Evolutionary conservation across 257 asterid genomes (phyloP), one percentile per base, ranked within the genome.

Genomic region (Linaria vulgaris): DNA sequence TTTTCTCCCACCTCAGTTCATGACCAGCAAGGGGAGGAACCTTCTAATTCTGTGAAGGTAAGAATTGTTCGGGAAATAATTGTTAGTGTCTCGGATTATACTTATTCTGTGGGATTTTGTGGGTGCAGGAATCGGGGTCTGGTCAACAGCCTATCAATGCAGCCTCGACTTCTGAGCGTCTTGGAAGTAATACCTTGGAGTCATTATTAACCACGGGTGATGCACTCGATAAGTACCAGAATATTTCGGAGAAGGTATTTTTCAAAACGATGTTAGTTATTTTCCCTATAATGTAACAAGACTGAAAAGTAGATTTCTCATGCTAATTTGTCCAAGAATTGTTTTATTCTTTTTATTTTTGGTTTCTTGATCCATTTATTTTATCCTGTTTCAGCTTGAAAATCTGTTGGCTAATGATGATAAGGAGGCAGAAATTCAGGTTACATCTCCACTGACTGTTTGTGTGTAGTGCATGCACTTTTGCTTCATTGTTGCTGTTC

Each of bases 211-310:
- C 92, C 63, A 90, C 97, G 21, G 89, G 96, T 55, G 96, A 94
- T 66, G 95, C 95, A 23, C 74, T 94, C 82, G 96, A 87, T 34
- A 84, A 87, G 78, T 94, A 90, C 80, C 95, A 85, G 79, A 63
- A 72, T 56, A 77, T 94, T 54, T 85, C 96, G 14, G 99, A 94
- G 83, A 94, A 94, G 96, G 99, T 92, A 25, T 22, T 39, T 66
- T 43, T 47, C 16, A 3, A 7, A 4, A 34, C 5, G 9, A 34
- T 17, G 8, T 59, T 59, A 10, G 24, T 23, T 43, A 45, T 64
- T 16, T 41, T 61, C 54, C 64, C 46, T 45, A 47, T 50, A n/a
- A 44, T 49, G 21, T 49, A 44, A 14, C 24, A 17, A 47, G 45
- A 23, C 25, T 44, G 11, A 44, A 17, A 34, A 54, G 24, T 31